A percentile compares a stretch with the other conserved stretches of the same genome.
These are phyloP conservation scores for Tubosaeta sp. DNA, from an alignment of 768 basidiomycete genomes.

Conservation along the genomic window DNA sequence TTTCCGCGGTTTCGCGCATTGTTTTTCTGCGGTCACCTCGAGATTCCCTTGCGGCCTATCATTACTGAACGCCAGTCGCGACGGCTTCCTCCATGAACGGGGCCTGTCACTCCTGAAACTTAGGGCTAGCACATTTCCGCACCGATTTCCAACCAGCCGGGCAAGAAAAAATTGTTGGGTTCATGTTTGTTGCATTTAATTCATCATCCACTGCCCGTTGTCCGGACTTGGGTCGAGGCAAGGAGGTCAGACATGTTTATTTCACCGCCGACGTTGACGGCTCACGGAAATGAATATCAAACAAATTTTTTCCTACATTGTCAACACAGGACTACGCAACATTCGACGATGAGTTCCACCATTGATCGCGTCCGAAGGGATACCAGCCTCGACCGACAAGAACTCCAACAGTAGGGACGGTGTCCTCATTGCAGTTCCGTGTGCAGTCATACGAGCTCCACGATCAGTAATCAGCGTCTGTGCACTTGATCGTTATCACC, in stretches of 20 bases:
- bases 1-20: constrained; percentile 1
- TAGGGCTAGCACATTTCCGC: constrained; percentile 3
- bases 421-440: constrained; percentile 9
- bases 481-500: constrained; percentile 15
- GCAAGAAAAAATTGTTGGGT: constrained; percentile 14
- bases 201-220: constrained; percentile 8
- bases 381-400: neutral
- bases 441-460: constrained; percentile 13
- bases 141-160: constrained; percentile 10
- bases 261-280: constrained; percentile 20
- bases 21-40: constrained; percentile 21
- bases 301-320: constrained; percentile 22
- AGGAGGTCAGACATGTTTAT: constrained; percentile 19
- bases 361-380: constrained; percentile 12
- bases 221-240: constrained; percentile 3
- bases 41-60: constrained; percentile 23
- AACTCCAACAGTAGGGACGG: neutral
- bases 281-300: constrained; percentile 27
- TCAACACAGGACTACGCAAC: constrained; percentile 15
- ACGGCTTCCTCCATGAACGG: constrained; percentile 22
- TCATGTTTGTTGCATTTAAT: constrained; percentile 16
- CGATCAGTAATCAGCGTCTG: neutral
- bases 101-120: constrained; percentile 6
- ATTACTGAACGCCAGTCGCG: constrained; percentile 2
- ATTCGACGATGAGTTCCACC: constrained; percentile 3